Evolutionary conservation across 2,329 filamentous ascomycete species (phyloP), one percentile per base, ranked within the genome.

Genomic region (Xylariales sp.): DNA sequence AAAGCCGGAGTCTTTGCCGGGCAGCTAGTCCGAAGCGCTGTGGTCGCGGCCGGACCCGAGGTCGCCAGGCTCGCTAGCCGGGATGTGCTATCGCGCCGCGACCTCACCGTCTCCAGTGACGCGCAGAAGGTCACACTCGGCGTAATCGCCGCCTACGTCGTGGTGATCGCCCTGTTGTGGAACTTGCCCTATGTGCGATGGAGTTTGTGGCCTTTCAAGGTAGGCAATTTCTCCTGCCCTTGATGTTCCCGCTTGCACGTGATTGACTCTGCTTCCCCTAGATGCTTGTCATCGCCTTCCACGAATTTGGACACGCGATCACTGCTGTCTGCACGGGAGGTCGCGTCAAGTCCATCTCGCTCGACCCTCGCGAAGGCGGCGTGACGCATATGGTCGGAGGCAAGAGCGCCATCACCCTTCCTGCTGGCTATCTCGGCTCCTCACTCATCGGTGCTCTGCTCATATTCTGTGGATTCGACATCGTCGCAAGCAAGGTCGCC

Each of bases 201-300:
- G 72, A 71, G 83, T 1, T 65, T 90, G 25, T 90, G 85, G 85
- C 86, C 86, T 4, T 89, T 90, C 69, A 90, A 90, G 68, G 82
- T 85, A 58, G 49, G 58, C 46, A n/a, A n/a, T n/a, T n/a, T n/a
- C n/a, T n/a, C n/a, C n/a, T n/a, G n/a, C n/a, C n/a, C n/a, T n/a
- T n/a, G n/a, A n/a, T n/a, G n/a, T n/a, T n/a, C n/a, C n/a, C n/a
- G n/a, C n/a, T 27, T 20, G 14, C 27, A 9, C 22, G 24, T 39
- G 6, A 32, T 25, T 46, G 41, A 45, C 14, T 46, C 51, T 36
- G 51, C 31, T 25, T 28, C 1, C 7, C 31, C 2, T 44, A 85
- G 81, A 88, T 89, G 85, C 74, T 90, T 15, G 84, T 87, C 38
- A 89, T 90, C 49, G 86, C 86, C 27, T 90, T 89, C 61, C 86